phyloP scores from a whole-genome alignment of 352 stramenopile genomes.

The Pythium biforme region DNA sequence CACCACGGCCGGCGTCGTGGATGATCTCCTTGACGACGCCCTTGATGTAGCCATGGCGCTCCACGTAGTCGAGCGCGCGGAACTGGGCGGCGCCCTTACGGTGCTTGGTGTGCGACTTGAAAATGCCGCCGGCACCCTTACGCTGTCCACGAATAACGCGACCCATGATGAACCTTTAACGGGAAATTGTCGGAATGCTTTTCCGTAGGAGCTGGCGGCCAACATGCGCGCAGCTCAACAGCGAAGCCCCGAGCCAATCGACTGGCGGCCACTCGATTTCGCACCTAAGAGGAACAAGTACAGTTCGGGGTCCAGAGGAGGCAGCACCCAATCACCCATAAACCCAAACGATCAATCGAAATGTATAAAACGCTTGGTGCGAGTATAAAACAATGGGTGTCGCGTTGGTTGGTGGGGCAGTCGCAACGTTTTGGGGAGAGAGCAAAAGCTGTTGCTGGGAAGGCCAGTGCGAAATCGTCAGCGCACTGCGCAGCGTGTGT shows the following conservation, averaged over 20 bases:
- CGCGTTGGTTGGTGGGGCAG: no score
- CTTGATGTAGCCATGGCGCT: slow-evolving; percentile 97
- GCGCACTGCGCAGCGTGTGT: no score
- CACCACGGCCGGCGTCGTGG: slow-evolving; percentile 97
- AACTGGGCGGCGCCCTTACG: slow-evolving; percentile 74
- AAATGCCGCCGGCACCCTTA: slow-evolving; percentile 85
- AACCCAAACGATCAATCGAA: background rate
- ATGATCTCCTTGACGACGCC: slow-evolving; percentile 99
- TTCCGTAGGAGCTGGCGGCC: no score
- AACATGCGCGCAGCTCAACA: no score
- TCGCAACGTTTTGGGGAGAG: no score
- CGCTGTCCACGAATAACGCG: slow-evolving; percentile 88
- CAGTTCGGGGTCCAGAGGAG: background rate
- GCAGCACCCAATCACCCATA: background rate
- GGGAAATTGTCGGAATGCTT: slow-evolving; percentile 83
- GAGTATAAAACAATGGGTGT: background rate
- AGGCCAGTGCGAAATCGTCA: background rate
- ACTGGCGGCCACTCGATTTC: slow-evolving; percentile 27
- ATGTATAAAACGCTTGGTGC: background rate
- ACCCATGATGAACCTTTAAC: slow-evolving; percentile 66
- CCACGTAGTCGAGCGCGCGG: slow-evolving; percentile 89
- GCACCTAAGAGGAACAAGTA: slow-evolving; percentile 1
- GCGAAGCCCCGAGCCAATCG: slow-evolving; percentile 4
- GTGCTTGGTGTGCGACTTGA: slow-evolving; percentile 83
- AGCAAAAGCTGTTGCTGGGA: background rate